phyloP scores from a whole-genome alignment of 768 basidiomycete species.

The Dentipellis fragilis region DNA sequence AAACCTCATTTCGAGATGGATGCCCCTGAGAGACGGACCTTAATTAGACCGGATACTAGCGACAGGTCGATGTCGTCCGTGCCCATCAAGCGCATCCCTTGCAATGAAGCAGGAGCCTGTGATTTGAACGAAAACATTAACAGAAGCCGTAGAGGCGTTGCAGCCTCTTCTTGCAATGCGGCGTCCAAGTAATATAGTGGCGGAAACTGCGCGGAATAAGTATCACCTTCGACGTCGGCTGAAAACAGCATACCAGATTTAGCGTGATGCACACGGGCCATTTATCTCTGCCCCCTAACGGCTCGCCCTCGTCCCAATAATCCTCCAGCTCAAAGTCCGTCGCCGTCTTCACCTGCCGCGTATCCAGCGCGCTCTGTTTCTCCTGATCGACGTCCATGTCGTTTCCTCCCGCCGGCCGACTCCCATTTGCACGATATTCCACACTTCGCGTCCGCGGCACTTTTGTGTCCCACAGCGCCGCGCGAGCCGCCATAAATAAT shows the following conservation, averaged over 20 bases:
- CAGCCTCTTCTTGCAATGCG: slow-evolving; percentile 58
- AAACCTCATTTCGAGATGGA: not conserved
- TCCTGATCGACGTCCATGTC: slow-evolving; percentile 52
- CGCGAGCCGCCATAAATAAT: slow-evolving; percentile 68
- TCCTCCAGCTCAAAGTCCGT: slow-evolving; percentile 83
- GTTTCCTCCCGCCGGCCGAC: slow-evolving; percentile 15
- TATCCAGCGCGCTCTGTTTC: slow-evolving; percentile 44
- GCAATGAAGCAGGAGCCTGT: slow-evolving; percentile 30
- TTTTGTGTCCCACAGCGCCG: slow-evolving; percentile 73
- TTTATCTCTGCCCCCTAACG: slow-evolving; percentile 44
- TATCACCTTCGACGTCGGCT: not conserved
- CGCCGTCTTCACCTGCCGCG: slow-evolving; percentile 36
- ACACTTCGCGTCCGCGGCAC: slow-evolving; percentile 67
- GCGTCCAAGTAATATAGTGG: slow-evolving; percentile 68
- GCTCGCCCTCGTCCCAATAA: slow-evolving; percentile 79
- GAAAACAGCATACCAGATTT: slow-evolving; percentile 45
- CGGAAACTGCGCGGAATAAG: slow-evolving; percentile 31
- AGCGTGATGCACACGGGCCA: slow-evolving; percentile 77
- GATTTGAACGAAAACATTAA: slow-evolving; percentile 52
- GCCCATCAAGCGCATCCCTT: slow-evolving; percentile 58
- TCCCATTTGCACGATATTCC: slow-evolving; percentile 47
- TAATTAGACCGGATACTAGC: slow-evolving; percentile 41
- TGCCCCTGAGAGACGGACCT: slow-evolving; percentile 33
- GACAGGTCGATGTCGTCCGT: slow-evolving; percentile 42
- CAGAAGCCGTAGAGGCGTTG: slow-evolving; percentile 50